A percentile compares a stretch with the other conserved stretches of the same genome.
Conservation (phyloP, 1,139 yeast genomes). For the Blastobotrys proliferans region DNA sequence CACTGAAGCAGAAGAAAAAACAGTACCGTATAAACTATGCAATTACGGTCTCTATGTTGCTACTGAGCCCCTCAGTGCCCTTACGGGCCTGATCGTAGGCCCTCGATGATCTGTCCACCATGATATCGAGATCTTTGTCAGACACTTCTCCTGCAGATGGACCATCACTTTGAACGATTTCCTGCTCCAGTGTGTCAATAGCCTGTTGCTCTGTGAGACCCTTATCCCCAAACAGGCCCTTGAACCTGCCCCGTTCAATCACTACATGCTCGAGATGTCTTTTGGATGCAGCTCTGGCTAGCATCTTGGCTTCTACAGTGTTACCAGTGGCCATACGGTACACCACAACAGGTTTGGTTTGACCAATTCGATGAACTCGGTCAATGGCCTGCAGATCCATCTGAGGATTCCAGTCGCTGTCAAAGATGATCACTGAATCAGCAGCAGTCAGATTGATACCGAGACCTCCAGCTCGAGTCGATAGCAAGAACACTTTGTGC, state of each 20-base stretch:
- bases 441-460: slow-evolving; percentile 86
- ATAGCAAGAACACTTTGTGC: slow-evolving; percentile 57
- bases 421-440: slow-evolving; percentile 85
- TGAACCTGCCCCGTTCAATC: slow-evolving; percentile 79
- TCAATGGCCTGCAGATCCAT: slow-evolving; percentile 96
- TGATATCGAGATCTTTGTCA: slow-evolving; percentile 46
- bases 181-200: slow-evolving; percentile 17
- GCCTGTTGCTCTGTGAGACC: slow-evolving; percentile 16
- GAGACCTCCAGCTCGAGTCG: slow-evolving; percentile 93
- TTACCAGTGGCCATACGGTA: slow-evolving; percentile 71
- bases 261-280: slow-evolving; percentile 76
- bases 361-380: slow-evolving; percentile 92
- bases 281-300: slow-evolving; percentile 74
- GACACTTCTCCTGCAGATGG: slow-evolving; percentile 27
- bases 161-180: slow-evolving; percentile 25
- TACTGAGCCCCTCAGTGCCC: slow-evolving; percentile 19
- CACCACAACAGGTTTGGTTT: slow-evolving; percentile 72
- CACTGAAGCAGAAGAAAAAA: too few species aligned
- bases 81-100: slow-evolving; percentile 23
- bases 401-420: slow-evolving; percentile 97
- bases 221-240: slow-evolving; percentile 37
- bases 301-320: slow-evolving; percentile 77
- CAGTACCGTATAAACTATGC: neutral
- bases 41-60: slow-evolving; percentile 10
- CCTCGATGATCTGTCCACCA: slow-evolving; percentile 57